phyloP scores from a whole-genome alignment of 345 rosid genomes.

The Syzygium aromaticum region DNA sequence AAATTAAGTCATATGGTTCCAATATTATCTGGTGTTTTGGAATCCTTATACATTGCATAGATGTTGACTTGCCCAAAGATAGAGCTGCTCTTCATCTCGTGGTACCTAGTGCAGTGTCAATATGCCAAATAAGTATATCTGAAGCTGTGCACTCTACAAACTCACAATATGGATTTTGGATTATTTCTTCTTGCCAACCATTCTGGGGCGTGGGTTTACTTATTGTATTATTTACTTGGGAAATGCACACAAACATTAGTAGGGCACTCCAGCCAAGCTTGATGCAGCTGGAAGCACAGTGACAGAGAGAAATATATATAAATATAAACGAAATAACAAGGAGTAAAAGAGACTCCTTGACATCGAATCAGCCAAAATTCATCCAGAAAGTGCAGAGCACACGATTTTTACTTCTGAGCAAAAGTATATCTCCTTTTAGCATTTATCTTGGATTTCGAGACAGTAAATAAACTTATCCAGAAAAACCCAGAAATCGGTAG shows the following conservation, averaged over 20 bases:
- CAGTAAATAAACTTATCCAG: background rate
- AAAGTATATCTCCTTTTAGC: background rate
- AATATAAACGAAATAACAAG: background rate
- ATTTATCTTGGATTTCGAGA: background rate
- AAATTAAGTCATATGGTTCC: background rate
- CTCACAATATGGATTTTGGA: background rate
- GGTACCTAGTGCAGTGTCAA: background rate
- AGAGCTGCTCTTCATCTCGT: background rate
- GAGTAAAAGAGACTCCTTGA: background rate
- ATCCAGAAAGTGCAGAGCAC: background rate
- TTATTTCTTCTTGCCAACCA: background rate
- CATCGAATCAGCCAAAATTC: background rate
- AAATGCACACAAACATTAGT: background rate
- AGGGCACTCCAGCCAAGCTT: background rate
- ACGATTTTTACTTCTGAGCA: background rate
- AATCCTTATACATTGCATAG: background rate
- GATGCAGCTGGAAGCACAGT: background rate
- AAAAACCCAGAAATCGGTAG: background rate
- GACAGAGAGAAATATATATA: background rate
- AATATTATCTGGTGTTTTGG: background rate
- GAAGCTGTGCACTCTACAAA: background rate
- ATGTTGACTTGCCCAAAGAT: background rate
- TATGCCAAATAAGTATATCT: background rate
- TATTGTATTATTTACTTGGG: background rate
- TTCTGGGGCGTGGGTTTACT: background rate